Evolutionary conservation across 164 flowering plant genomes (phyloP), one percentile per base, ranked within the genome.

Genomic region (Chimonanthus praecox): DNA sequence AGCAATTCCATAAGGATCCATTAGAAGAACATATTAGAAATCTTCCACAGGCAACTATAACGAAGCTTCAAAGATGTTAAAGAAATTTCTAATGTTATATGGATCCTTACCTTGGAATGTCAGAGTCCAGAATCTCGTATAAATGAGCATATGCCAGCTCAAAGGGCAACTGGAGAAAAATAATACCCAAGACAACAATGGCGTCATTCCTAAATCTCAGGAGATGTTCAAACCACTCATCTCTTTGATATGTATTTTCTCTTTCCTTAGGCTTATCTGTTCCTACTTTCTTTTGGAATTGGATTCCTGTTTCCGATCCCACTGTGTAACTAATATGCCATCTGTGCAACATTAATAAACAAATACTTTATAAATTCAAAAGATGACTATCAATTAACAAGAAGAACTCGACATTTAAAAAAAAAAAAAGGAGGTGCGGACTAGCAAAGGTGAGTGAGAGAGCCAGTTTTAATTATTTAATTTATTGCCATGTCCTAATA

Each of bases 111-210:
- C 87, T 94, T 21, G 84, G 45, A 68, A 82, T 50, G 78, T 89
- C 90, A 44, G 93, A 84, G 1, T 60, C 74, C 15, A 87, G 72
- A 76, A 85, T 78, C 80, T 90, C 99, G 49, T 92, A 95, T 49
- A 87, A 85, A 86, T 95, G 94, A 75, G 98, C 99, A 88, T 90
- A 95, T 11, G 92, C 96, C 80, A 95, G 80, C 83, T 95, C 99
- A 80, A 95, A 91, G 9, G 99, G 99, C 81, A 95, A 77, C 82
- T 95, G 99, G 78, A 93, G 97, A 81, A 94, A 91, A 76, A 95
- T 84, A 62, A 95, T 91, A 73, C 92, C 90, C 77, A 85, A 43
- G 79, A 95, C 86, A 71, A 95, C 75, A 7, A 95, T 50, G 13
- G 87, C 89, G 80, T 95, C 96, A 79, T 95, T 95, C 82, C 99